A percentile compares a stretch with the other conserved stretches of the same genome.
phyloP scores from a whole-genome alignment of 2,329 filamentous ascomycete genomes.

The Aspergillus jensenii region DNA sequence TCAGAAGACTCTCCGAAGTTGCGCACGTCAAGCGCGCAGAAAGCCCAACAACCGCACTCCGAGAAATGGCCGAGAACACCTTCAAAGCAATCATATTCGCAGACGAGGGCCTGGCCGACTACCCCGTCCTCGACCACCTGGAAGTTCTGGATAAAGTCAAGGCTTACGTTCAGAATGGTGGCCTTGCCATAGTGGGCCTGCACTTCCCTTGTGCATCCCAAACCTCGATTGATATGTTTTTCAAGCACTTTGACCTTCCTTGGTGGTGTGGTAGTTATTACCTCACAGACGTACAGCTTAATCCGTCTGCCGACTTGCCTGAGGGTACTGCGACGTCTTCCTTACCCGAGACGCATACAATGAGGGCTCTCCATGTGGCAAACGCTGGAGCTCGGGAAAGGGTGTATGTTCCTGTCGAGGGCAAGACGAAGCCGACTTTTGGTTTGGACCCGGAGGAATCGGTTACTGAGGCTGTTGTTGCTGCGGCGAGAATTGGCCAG shows the following conservation, averaged over 20 bases:
- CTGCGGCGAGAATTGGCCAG: conserved; percentile 1
- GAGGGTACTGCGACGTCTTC: background rate
- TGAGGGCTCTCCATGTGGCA: conserved; percentile 31
- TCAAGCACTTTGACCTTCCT: conserved; percentile 9
- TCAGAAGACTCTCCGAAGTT: background rate
- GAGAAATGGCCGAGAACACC: background rate
- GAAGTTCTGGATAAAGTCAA: background rate
- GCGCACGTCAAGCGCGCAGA: background rate
- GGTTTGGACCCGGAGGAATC: background rate
- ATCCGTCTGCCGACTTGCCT: conserved; percentile 7
- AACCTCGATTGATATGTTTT: conserved; percentile 1
- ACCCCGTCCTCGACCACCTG: background rate
- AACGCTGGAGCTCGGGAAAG: conserved; percentile 23
- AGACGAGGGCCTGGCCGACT: conserved; percentile 9
- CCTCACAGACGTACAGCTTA: conserved; percentile 7
- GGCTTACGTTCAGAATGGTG: conserved; percentile 1
- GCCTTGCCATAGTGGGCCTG: conserved; percentile 4
- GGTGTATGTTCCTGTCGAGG: conserved; percentile 22
- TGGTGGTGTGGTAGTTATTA: conserved; percentile 12
- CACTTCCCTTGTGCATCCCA: background rate
- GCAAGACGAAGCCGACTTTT: background rate
- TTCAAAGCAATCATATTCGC: conserved; percentile 11
- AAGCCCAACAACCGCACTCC: conserved; percentile 1
- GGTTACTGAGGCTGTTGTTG: conserved; percentile 10
- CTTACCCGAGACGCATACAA: conserved; percentile 24